These are phyloP conservation scores for Nothopassalora personata DNA, from an alignment of 2,329 filamentous ascomycete genomes.

Conservation along the genomic window DNA sequence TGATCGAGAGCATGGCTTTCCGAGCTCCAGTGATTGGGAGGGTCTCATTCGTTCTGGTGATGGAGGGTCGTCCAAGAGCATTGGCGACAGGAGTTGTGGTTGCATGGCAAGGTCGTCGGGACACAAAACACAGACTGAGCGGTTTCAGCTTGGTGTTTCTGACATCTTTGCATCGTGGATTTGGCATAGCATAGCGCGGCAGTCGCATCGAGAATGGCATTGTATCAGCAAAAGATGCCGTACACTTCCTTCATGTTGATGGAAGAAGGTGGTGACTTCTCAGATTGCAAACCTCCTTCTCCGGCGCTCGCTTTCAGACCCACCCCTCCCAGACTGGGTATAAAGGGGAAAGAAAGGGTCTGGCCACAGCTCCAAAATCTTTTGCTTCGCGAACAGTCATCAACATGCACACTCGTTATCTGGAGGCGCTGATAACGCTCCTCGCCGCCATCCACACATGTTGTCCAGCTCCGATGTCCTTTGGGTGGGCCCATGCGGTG, in stretches of 20 bases:
- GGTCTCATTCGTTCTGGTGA: background rate
- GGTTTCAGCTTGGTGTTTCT: conserved; percentile 5
- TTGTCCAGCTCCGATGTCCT: background rate
- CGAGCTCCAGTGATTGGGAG: background rate
- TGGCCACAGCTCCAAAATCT: background rate
- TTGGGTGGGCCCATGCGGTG: conserved; percentile 1
- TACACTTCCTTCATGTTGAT: background rate
- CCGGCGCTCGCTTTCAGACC: too few species aligned
- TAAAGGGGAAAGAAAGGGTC: too few species aligned
- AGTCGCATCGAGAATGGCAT: background rate
- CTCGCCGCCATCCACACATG: background rate
- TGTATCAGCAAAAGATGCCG: background rate
- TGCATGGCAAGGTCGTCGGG: conserved; percentile 1
- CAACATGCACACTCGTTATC: background rate
- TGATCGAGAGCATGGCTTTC: background rate
- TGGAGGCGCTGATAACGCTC: background rate
- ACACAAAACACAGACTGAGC: background rate
- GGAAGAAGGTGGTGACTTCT: background rate
- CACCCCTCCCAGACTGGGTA: too few species aligned
- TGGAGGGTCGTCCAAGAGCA: background rate
- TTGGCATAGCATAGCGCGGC: background rate
- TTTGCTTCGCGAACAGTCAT: background rate
- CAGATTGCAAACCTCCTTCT: background rate
- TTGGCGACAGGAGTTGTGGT: background rate
- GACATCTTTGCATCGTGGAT: background rate